Base-by-base conservation (phyloP, 169 alveolate genomes). In the Plasmodium vivax region DNA sequence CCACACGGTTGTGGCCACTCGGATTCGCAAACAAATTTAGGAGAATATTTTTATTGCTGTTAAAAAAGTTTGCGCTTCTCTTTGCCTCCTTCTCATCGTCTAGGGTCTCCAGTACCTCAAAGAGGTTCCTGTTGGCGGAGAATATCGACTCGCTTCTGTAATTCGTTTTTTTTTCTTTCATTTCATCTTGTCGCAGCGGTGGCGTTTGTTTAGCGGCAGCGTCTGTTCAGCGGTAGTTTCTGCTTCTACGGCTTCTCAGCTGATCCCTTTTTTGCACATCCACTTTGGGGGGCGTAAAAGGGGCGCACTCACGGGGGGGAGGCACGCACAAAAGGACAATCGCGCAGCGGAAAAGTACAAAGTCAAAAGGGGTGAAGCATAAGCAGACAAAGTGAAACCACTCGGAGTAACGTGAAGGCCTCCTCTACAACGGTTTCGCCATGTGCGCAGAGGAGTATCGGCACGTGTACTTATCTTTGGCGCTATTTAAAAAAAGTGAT, bases 41-140 rank as follows among this genome's bases (percentile, higher is more conserved):
- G 3, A 90, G 43, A 19, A 90, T 58, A 80, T 90, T 90, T 80
- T 90, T 90, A 90, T 90, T 90, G 51, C 10, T 47, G 36, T 90
- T 90, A 80, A 90, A 90, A 80, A 90, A 90, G 71, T 62, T 36
- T 19, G 94, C 94, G 43, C 94, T 80, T 41, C 83, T 90, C 71
- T 54, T 81, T 45, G 94, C 94, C 32, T 90, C 94, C 47, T 90
- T 79, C 43, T 79, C 94, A 74, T 90, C 94, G 82, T 90, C 90
- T 16, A 90, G 45, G 7, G 34, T 80, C 72, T 90, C 94, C 45
- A 80, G 90, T 23, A 80, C 82, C 23, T 79, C 94, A 90, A 90
- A 90, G 47, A 68, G 19, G 51, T 81, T 90, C 43, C 90, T 27
- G 27, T 68, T 81, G n/a, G 77, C 32, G 14, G 83, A 30, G 73